These are phyloP conservation scores for Excoecaria agallocha DNA, from an alignment of 345 rosid species.

Conservation along the genomic window DNA sequence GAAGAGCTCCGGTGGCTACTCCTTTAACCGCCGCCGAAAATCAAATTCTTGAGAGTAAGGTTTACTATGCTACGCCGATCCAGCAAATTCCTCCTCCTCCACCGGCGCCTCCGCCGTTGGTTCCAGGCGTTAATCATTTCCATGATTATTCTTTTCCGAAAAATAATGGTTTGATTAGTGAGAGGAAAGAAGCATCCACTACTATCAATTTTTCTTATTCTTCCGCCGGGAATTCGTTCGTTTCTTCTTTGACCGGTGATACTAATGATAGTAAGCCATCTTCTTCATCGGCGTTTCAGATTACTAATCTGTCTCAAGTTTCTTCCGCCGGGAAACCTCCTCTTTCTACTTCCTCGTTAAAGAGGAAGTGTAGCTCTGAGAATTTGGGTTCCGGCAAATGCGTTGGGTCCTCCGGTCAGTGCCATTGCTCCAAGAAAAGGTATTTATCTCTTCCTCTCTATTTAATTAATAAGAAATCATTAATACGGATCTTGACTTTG, in stretches of 20 bases:
- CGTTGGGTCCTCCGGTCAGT: conserved; percentile 57
- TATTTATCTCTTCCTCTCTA: not conserved
- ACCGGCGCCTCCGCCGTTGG: too few species aligned
- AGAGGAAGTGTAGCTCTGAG: conserved; percentile 79
- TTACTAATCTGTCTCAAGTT: conserved; percentile 47
- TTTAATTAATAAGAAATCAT: not conserved
- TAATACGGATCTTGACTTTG: not conserved
- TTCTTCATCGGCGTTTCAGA: conserved; percentile 55
- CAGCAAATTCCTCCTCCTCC: too few species aligned
- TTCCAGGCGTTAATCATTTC: too few species aligned
- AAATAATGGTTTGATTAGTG: too few species aligned
- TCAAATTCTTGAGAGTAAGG: conserved; percentile 28
- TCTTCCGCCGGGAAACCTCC: conserved; percentile 77
- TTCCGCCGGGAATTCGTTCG: conserved; percentile 47
- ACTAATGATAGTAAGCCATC: conserved; percentile 35
- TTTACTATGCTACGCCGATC: conserved; percentile 43
- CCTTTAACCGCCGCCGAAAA: not conserved
- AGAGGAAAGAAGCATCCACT: too few species aligned
- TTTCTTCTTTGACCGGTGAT: conserved; percentile 55
- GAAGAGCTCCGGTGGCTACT: conserved; percentile 45
- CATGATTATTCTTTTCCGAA: too few species aligned
- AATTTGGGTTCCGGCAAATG: conserved; percentile 55
- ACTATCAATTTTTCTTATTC: conserved; percentile 47
- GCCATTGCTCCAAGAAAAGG: conserved; percentile 97
- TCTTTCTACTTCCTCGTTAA: conserved; percentile 52